These are phyloP conservation scores for Boechera divaricarpa DNA, from an alignment of 345 rosid species.

Conservation along the genomic window DNA sequence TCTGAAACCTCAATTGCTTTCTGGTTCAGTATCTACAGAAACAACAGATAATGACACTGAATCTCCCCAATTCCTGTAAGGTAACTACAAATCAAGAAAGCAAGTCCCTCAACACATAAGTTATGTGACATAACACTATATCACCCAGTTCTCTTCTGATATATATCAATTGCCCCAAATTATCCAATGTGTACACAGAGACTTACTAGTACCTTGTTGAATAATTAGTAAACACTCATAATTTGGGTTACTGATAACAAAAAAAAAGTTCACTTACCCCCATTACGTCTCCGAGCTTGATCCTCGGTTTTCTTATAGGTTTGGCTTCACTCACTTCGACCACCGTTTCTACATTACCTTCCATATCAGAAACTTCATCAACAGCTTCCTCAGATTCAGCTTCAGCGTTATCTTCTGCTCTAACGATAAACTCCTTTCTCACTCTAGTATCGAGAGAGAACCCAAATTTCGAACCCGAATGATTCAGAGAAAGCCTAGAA, in stretches of 20 bases:
- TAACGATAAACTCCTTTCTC: conserved; percentile 55
- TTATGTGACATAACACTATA: background rate
- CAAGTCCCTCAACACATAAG: background rate
- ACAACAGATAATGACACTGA: background rate
- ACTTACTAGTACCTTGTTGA: background rate
- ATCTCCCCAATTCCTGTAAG: background rate
- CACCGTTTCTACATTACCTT: background rate
- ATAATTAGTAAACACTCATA: background rate
- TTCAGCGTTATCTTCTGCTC: conserved; percentile 60
- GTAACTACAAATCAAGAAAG: background rate
- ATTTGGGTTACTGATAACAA: background rate
- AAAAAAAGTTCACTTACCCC: conserved; percentile 20
- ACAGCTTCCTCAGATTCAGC: conserved; percentile 45
- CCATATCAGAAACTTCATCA: conserved; percentile 26
- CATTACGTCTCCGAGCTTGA: conserved; percentile 46
- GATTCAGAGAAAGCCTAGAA: conserved; percentile 48
- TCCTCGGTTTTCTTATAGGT: conserved; percentile 37
- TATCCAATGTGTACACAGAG: background rate
- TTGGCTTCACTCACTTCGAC: conserved; percentile 49
- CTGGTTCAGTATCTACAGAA: conserved; percentile 71
- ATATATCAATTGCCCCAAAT: background rate
- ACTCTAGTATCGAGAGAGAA: conserved; percentile 37
- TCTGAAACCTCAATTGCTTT: conserved; percentile 76
- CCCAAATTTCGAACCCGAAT: conserved; percentile 41
- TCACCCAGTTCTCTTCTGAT: background rate